phyloP scores from a whole-genome alignment of 768 basidiomycete species.

The Mycena indigotica region DNA sequence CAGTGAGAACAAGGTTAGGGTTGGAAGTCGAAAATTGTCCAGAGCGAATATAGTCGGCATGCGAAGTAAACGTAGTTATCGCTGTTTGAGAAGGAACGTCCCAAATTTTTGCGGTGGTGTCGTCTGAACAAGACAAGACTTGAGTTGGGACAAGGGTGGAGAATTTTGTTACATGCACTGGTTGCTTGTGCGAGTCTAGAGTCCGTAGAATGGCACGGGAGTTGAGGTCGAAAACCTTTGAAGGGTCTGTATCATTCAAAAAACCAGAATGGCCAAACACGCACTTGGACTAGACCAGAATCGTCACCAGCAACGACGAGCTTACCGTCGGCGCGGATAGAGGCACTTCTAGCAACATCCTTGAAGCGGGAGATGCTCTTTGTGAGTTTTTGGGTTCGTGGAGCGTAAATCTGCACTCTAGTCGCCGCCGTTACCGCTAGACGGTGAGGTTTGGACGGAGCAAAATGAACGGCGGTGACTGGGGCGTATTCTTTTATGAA shows the following conservation, averaged over 20 bases:
- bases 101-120: conserved; percentile 92
- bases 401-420: conserved; percentile 92
- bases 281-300: conserved; percentile 81
- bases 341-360: conserved; percentile 88
- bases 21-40: conserved; percentile 84
- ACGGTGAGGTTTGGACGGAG: conserved; percentile 82
- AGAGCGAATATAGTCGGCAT: conserved; percentile 95
- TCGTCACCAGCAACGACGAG: conserved; percentile 95
- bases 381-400: conserved; percentile 92
- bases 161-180: conserved; percentile 93
- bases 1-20: conserved; percentile 84
- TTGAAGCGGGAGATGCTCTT: conserved; percentile 98
- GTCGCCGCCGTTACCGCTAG: conserved; percentile 96
- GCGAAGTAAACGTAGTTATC: conserved; percentile 76
- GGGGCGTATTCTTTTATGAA: conserved; percentile 98
- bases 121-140: conserved; percentile 93
- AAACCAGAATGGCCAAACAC: conserved; percentile 5
- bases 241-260: background rate
- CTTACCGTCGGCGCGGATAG: conserved; percentile 91
- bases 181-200: conserved; percentile 92
- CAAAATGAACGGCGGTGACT: conserved; percentile 92
- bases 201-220: conserved; percentile 92
- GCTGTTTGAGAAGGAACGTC: conserved; percentile 89
- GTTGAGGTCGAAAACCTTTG: conserved; percentile 83
- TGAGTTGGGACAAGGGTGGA: conserved; percentile 80